Evolutionary conservation across 2,329 filamentous ascomycete species (phyloP).

Genomic region (Clonostachys solani): DNA sequence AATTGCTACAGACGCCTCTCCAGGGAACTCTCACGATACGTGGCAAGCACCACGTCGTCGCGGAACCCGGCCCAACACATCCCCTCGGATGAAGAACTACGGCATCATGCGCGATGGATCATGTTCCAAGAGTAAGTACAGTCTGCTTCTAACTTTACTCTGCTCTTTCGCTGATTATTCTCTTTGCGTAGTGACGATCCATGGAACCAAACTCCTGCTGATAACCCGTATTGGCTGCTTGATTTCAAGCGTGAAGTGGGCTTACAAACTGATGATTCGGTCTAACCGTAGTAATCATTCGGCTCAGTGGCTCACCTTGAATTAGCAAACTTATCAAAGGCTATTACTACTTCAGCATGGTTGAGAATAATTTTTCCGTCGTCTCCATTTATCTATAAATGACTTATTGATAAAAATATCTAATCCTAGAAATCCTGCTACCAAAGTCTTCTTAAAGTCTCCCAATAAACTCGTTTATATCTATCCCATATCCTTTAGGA

Average conservation of each 20-base stretch:
- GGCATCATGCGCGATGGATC: constrained; percentile 60
- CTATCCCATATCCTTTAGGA: no score
- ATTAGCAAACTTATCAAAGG: no score
- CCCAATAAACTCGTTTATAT: no score
- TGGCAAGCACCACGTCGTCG: constrained; percentile 46
- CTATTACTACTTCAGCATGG: no score
- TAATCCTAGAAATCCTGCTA: no score
- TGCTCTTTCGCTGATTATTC: not conserved
- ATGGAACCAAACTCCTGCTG: constrained; percentile 60
- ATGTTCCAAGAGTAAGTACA: constrained; percentile 54
- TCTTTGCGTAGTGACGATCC: constrained; percentile 47
- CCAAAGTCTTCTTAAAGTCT: no score
- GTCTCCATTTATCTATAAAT: no score
- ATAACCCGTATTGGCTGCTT: constrained; percentile 59
- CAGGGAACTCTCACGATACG: constrained; percentile 48
- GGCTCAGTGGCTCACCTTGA: no score
- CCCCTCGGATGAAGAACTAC: constrained; percentile 57
- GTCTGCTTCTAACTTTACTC: not conserved
- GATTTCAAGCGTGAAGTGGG: constrained; percentile 49
- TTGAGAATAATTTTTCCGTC: no score
- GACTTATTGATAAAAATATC: no score
- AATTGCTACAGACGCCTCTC: constrained; percentile 57
- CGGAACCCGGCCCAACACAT: constrained; percentile 57
- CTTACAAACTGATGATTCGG: not conserved
- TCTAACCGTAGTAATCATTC: no score